Evolutionary conservation across 345 rosid species (phyloP), one percentile per base, ranked within the genome.

Genomic region (Triadica sebifera): DNA sequence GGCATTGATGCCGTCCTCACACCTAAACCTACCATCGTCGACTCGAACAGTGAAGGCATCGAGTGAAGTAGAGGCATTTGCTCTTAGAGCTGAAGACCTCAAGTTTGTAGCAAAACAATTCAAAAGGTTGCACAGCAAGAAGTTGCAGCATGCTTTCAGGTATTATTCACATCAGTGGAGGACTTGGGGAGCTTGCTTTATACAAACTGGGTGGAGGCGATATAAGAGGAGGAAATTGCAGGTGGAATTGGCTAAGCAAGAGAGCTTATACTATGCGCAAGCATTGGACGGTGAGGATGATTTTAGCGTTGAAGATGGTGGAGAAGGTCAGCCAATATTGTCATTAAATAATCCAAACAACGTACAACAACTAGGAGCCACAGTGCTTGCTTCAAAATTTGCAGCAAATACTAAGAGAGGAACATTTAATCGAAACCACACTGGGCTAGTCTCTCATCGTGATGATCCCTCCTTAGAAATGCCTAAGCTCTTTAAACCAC

Each of bases 161-260:
- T 64, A 64, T 64, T 64, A 64, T 12, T 64, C 68, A 12, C 68
- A 64, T 64, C 68, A 64, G 19, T 64, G 68, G 68, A 64, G 68
- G 24, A 64, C 68, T 19, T 64, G 68, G 68, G 68, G 68, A 41
- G 68, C 68, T 41, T 41, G 50, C 24, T 64, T 34, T 64, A 64
- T 64, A 39, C 68, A 64, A 39, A 64, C 68, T 16, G 68, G 51
- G 0, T 64, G 68, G 68, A 64, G 68, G 68, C 25, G 68, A 22
- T 4, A 19, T 43, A 10, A 6, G 3, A 19, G 68, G 29, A 39
- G 68, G 68, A 19, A 64, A 43, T n/a, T 64, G 5, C 68, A 64
- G 6, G 19, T 64, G 51, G 68, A 64, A 64, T 64, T 64, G 68
- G 51, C 68, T 6, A 64, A 51, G 13, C 68, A 64, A 64, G 68